Conservation (phyloP, 805 yeast species). For the Saccharomycopsis fodiens region DNA sequence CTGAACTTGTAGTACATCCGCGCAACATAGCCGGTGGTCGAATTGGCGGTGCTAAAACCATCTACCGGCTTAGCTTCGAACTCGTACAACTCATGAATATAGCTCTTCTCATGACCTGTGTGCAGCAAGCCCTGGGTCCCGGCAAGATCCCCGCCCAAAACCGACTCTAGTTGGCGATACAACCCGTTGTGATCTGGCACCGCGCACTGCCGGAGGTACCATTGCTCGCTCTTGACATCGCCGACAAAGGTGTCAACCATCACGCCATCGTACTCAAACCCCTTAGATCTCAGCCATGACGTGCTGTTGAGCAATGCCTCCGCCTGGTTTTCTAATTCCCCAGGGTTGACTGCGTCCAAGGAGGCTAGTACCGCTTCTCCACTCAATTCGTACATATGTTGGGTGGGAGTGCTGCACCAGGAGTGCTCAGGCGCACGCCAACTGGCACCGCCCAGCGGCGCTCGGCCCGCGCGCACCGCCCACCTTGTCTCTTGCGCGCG, state of each 20-base stretch:
- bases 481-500: too few species aligned
- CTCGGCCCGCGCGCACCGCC: too few species aligned
- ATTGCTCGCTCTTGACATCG: neutral
- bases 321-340: neutral
- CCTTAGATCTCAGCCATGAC: neutral
- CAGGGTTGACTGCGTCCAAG: neutral
- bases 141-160: neutral
- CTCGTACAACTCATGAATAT: neutral
- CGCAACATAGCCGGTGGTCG: neutral
- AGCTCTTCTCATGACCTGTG: neutral
- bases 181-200: neutral
- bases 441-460: too few species aligned
- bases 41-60: neutral
- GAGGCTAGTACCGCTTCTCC: neutral
- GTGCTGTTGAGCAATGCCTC: neutral
- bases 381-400: neutral
- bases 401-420: too few species aligned
- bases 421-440: too few species aligned
- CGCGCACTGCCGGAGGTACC: neutral
- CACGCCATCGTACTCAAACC: neutral
- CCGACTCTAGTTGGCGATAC: neutral
- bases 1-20: slow-evolving; percentile 5
- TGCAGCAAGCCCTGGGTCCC: neutral
- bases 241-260: neutral
- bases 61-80: neutral